Evolutionary conservation across 768 basidiomycete species (phyloP).

Genomic region (Termitomyces sp.): DNA sequence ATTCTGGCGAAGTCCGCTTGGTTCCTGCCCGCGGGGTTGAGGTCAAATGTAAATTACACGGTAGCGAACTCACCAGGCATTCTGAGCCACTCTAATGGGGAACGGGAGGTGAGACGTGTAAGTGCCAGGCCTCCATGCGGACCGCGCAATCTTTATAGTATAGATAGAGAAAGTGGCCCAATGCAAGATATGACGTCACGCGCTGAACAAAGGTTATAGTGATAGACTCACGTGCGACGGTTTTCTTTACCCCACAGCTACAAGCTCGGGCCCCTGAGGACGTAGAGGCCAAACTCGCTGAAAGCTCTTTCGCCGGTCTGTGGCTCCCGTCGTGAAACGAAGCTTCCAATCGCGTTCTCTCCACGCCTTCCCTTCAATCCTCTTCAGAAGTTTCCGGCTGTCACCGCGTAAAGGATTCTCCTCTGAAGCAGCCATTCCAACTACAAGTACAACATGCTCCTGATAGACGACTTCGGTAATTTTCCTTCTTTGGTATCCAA

Average conservation of each 20-base stretch:
- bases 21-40: conserved; percentile 19
- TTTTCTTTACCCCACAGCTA: background rate
- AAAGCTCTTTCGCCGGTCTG: background rate
- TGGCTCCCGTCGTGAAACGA: background rate
- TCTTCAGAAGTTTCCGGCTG: background rate
- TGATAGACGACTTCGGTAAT: background rate
- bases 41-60: background rate
- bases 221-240: background rate
- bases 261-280: background rate
- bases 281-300: background rate
- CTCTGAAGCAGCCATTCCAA: background rate
- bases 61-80: background rate
- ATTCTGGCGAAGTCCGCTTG: conserved; percentile 41
- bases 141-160: conserved; percentile 1
- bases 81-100: background rate
- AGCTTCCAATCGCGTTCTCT: background rate
- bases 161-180: background rate
- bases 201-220: background rate
- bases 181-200: conserved; percentile 17
- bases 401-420: background rate
- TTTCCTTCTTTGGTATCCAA: background rate
- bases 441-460: too few relatives aligned
- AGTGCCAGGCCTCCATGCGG: background rate
- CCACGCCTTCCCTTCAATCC: background rate
- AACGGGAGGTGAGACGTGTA: too few relatives aligned